phyloP scores from a whole-genome alignment of 1,139 yeast species.

The Taphrina betulina region DNA sequence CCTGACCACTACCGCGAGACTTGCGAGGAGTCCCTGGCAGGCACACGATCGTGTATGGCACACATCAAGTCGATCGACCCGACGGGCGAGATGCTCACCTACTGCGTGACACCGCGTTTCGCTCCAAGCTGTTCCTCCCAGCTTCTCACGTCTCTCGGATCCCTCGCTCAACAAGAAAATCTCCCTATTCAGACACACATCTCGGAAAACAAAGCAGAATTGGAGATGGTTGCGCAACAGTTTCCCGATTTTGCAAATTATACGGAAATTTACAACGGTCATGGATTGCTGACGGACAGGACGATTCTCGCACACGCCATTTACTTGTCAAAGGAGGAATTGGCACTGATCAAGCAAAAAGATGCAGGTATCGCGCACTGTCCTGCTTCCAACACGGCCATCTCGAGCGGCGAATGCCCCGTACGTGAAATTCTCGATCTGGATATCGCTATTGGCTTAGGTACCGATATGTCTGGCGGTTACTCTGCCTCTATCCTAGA shows the following conservation, averaged over 20 bases:
- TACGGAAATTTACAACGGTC: constrained; percentile 72
- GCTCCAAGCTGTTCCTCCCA: constrained; percentile 81
- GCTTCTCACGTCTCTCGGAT: constrained; percentile 64
- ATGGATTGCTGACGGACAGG: constrained; percentile 57
- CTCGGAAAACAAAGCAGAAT: constrained; percentile 73
- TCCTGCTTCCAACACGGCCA: constrained; percentile 84
- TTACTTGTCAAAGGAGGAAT: constrained; percentile 67
- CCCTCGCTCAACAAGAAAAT: constrained; percentile 51
- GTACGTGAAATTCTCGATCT: constrained; percentile 66
- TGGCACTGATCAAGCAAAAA: constrained; percentile 54
- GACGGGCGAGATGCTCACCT: constrained; percentile 52
- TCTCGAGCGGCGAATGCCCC: constrained; percentile 90
- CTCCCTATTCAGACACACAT: constrained; percentile 88
- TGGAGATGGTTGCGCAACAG: constrained; percentile 66
- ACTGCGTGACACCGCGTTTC: constrained; percentile 88
- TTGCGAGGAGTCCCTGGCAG: constrained; percentile 56
- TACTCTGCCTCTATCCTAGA: constrained; percentile 74
- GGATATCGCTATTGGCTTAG: constrained; percentile 75
- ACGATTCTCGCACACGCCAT: constrained; percentile 90
- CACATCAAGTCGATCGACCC: constrained; percentile 60
- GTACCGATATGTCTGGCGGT: constrained; percentile 94
- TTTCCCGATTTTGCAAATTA: constrained; percentile 72
- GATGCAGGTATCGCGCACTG: constrained; percentile 84
- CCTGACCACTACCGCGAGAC: constrained; percentile 68
- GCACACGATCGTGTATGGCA: constrained; percentile 58